A percentile compares a stretch with the other conserved stretches of the same genome.
phyloP scores from a whole-genome alignment of 1,284 basidiomycete species.

The Mycena citricolor region DNA sequence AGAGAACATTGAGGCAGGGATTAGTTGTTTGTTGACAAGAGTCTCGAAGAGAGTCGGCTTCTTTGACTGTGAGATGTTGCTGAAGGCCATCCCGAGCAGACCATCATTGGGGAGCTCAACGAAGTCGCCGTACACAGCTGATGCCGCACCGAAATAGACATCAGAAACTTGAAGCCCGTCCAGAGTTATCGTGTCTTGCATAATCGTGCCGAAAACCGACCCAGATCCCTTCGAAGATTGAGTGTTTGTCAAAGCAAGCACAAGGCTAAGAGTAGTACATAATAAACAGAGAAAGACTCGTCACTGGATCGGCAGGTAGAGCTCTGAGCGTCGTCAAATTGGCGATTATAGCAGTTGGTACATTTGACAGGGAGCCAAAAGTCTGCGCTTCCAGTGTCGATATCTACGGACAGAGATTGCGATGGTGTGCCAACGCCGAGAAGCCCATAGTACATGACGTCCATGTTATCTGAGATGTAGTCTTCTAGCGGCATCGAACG shows the following conservation, averaged over 20 bases:
- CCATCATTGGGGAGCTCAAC: conserved; percentile 48
- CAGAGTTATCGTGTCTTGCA: conserved; percentile 47
- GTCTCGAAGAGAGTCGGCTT: conserved; percentile 64
- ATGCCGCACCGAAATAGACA: conserved; percentile 52
- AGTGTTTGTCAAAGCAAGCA: conserved; percentile 8
- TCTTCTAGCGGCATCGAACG: conserved; percentile 39
- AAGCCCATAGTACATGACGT: conserved; percentile 53
- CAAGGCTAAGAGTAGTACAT: conserved; percentile 47
- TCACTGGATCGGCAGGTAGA: conserved; percentile 38
- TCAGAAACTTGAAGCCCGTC: conserved; percentile 41
- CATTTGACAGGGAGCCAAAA: conserved; percentile 52
- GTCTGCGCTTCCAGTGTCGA: conserved; percentile 65
- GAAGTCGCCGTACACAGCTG: conserved; percentile 43
- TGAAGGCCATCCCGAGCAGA: conserved; percentile 59
- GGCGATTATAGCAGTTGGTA: conserved; percentile 34
- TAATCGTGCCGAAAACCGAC: conserved; percentile 44
- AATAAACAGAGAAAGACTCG: conserved; percentile 47
- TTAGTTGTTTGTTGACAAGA: conserved; percentile 42
- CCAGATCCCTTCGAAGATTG: conserved; percentile 46
- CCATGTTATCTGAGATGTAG: conserved; percentile 35
- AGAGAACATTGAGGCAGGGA: conserved; percentile 53
- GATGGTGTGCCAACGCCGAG: conserved; percentile 47
- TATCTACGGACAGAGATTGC: conserved; percentile 46
- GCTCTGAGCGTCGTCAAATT: conserved; percentile 41
- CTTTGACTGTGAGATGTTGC: conserved; percentile 45